Evolutionary conservation across 495 filamentous ascomycete genomes (phyloP), one percentile per base, ranked within the genome.

Genomic region (Hyaloscypha bicolor): DNA sequence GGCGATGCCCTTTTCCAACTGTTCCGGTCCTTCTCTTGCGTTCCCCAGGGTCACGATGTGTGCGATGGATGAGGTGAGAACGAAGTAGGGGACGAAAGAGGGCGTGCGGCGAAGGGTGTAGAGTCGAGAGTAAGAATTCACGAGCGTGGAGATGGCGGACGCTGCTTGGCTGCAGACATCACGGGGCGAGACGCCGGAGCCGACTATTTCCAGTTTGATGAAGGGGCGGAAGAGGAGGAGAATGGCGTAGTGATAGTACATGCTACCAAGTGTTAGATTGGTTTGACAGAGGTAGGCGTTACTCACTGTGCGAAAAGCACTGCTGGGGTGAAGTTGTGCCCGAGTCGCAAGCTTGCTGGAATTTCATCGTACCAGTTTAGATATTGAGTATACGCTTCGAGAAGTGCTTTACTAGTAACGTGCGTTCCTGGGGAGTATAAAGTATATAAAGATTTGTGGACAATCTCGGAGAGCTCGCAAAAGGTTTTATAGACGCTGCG

Each of bases 281-380:
- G 16, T 48, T 8, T 33, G 25, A 32, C 21, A 14, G n/a, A 29
- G 6, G 35, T 25, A 6, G 39, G 16, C 16, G 37, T 29, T 52
- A 81, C 88, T 82, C 76, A 90, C 88, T 90, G 87, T 21, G 85
- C 83, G 61, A 89, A 85, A 64, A 90, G 76, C 63, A 89, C 82
- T 14, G 86, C 83, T 16, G 86, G 86, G 0, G 86, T 86, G 71
- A 84, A 83, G 69, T 85, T 84, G 39, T 85, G 80, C 5, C 86
- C 85, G 12, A 89, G 74, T 9, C 80, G 77, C 48, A 90, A 76
- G 2, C 83, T 82, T 55, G 80, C 77, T 6, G 89, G 88, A n/a
- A 91, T 82, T 29, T 76, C 75, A 42, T 83, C 82, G 69, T 87
- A 87, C 87, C 87, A 91, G 45, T 83, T 81, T 25, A 86, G 75